phyloP scores from a whole-genome alignment of 106 monocot genomes.

The Vanilla planifolia region DNA sequence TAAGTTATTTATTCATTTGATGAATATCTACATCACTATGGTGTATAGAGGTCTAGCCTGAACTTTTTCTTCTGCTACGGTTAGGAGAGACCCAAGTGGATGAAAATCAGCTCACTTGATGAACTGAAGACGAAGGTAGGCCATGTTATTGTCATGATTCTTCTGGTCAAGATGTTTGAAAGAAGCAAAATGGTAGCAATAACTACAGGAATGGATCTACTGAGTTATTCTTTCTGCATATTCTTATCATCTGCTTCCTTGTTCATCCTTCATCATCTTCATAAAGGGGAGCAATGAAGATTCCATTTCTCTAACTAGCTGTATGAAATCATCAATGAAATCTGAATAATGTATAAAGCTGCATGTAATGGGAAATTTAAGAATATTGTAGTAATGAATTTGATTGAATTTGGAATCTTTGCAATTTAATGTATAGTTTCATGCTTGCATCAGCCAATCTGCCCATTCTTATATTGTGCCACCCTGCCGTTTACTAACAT shows the following conservation, averaged over 20 bases:
- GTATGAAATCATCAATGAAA: no score
- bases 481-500: no score
- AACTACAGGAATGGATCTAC: constrained; percentile 69
- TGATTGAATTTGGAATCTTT: no score
- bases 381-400: no score
- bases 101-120: constrained; percentile 83
- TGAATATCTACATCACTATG: neutral
- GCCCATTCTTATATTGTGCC: no score
- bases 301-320: no score
- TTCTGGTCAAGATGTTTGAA: constrained; percentile 96
- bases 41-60: neutral
- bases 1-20: neutral
- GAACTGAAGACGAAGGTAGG: constrained; percentile 91
- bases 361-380: no score
- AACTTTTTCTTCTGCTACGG: neutral
- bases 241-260: constrained; percentile 76
- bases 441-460: no score
- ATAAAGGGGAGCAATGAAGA: constrained; percentile 20
- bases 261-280: constrained; percentile 84
- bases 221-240: constrained; percentile 74
- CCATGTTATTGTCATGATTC: constrained; percentile 93
- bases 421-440: no score
- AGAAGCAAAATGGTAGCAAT: constrained; percentile 92
- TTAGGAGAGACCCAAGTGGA: constrained; percentile 91
- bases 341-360: no score